These are phyloP conservation scores for Coix lacrymajobi DNA, from an alignment of 176 grass and related monocot genomes.

Conservation along the genomic window DNA sequence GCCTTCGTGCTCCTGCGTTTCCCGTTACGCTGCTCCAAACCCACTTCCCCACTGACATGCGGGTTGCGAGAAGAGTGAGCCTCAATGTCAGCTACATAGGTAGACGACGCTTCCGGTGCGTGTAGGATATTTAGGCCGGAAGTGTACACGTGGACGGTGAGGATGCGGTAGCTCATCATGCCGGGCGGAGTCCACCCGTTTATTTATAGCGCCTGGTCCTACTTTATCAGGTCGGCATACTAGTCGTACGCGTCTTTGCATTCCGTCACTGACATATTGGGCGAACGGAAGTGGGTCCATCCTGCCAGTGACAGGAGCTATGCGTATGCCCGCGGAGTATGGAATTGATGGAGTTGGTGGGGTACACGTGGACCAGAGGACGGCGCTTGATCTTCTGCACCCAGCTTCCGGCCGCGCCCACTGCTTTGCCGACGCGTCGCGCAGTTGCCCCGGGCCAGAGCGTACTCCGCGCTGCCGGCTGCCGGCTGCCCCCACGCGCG, in stretches of 20 bases:
- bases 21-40: not conserved
- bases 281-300: fast-evolving
- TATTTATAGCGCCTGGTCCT: conserved; percentile 18
- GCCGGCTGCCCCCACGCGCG: not conserved
- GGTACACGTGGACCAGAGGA: conserved; percentile 32
- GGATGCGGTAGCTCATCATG: conserved; percentile 48
- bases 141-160: conserved; percentile 41
- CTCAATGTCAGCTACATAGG: fast-evolving
- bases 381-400: conserved; percentile 31
- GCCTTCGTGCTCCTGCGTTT: not conserved
- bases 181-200: conserved; percentile 37
- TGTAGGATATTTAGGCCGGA: not conserved
- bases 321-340: fast-evolving
- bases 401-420: not conserved
- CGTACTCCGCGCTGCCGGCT: not conserved
- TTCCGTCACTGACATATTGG: not conserved
- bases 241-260: not conserved
- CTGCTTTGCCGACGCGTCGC: not conserved
- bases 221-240: conserved; percentile 18
- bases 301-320: fast-evolving
- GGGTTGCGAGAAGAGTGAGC: fast-evolving
- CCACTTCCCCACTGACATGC: not conserved
- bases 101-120: not conserved
- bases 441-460: not conserved
- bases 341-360: conserved; percentile 23